These are phyloP conservation scores for Globisporangium apiculatum DNA, from an alignment of 352 stramenopile genomes.

Conservation along the genomic window DNA sequence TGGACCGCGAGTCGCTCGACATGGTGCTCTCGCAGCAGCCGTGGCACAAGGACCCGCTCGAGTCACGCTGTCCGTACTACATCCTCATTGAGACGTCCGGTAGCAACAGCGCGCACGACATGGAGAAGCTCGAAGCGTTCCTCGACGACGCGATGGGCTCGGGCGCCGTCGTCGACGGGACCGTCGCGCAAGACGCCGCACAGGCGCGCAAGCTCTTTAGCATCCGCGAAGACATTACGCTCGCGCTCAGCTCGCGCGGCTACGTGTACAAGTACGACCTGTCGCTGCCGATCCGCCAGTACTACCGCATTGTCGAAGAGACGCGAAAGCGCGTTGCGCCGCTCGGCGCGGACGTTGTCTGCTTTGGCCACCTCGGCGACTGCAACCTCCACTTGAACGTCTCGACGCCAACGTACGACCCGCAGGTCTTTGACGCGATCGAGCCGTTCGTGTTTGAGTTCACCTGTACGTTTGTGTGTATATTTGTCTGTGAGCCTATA, in stretches of 20 bases:
- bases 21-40: conserved; percentile 76
- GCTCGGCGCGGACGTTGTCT: conserved; percentile 56
- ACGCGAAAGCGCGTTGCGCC: conserved; percentile 44
- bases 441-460: conserved; percentile 82
- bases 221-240: conserved; percentile 92
- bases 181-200: conserved; percentile 88
- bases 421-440: conserved; percentile 50
- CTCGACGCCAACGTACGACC: conserved; percentile 61
- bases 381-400: conserved; percentile 97
- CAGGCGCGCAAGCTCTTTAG: conserved; percentile 91
- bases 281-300: conserved; percentile 88
- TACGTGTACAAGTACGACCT: conserved; percentile 99
- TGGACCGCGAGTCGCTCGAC: conserved; percentile 88
- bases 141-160: conserved; percentile 69
- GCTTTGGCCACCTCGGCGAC: conserved; percentile 94
- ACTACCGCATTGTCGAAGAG: conserved; percentile 88
- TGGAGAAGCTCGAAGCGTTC: conserved; percentile 86
- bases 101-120: conserved; percentile 88
- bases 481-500: neutral
- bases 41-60: conserved; percentile 62
- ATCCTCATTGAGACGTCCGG: conserved; percentile 96
- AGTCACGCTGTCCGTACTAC: conserved; percentile 77
- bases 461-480: conserved; percentile 37
- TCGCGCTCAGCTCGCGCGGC: conserved; percentile 77
- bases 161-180: conserved; percentile 84